These are phyloP conservation scores for Penicillium cosmopolitanum DNA, from an alignment of 495 filamentous ascomycete genomes.

Conservation along the genomic window DNA sequence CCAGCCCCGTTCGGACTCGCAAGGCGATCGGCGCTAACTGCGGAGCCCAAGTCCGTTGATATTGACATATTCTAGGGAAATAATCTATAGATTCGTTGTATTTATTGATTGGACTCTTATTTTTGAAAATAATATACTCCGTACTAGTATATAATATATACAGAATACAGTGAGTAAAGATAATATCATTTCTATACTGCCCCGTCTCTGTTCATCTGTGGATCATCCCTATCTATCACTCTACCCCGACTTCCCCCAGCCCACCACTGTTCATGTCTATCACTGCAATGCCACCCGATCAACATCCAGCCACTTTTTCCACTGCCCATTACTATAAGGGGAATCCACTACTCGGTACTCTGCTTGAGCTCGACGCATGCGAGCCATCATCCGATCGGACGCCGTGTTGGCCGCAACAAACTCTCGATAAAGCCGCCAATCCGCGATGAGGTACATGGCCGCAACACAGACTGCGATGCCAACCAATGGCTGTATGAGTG, in stretches of 20 bases:
- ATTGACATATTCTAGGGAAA: too few relatives aligned
- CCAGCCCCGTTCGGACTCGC: background rate
- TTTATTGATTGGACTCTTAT: too few relatives aligned
- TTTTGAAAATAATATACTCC: too few relatives aligned
- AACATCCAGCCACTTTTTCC: background rate
- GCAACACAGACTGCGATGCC: background rate
- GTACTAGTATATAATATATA: too few relatives aligned
- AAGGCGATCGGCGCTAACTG: slow-evolving; percentile 4
- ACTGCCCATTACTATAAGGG: background rate
- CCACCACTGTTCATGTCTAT: background rate
- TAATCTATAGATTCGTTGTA: too few relatives aligned
- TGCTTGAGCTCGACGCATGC: background rate
- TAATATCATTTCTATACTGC: too few relatives aligned
- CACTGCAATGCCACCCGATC: slow-evolving; percentile 7
- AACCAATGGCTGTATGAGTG: background rate
- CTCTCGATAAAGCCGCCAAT: background rate
- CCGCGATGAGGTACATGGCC: background rate
- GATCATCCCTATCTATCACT: too few relatives aligned
- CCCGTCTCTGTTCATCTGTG: too few relatives aligned
- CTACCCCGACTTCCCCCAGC: too few relatives aligned
- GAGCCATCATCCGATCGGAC: background rate
- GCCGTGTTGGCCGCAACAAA: background rate
- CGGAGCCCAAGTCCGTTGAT: background rate
- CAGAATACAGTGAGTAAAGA: too few relatives aligned
- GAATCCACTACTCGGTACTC: background rate